These are phyloP conservation scores for Metarhizium robertsii DNA, from an alignment of 2,329 filamentous ascomycete genomes.

Conservation along the genomic window DNA sequence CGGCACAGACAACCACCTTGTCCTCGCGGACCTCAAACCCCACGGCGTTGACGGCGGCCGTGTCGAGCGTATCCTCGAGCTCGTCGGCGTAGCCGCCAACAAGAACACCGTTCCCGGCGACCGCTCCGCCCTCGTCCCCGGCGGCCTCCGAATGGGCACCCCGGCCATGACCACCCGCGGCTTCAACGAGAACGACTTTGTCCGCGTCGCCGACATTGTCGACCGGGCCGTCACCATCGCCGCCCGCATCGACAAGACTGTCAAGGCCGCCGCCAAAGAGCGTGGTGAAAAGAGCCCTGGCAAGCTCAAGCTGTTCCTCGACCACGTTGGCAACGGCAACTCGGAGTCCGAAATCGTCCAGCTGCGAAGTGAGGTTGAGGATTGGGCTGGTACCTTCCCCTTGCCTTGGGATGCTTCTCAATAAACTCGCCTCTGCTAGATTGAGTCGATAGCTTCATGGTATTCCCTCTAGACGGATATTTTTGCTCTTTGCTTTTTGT, in stretches of 20 bases:
- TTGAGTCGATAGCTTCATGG: not conserved
- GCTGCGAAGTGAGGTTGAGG: conserved; percentile 63
- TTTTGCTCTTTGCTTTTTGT: not conserved
- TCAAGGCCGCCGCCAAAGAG: conserved; percentile 58
- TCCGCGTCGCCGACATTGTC: conserved; percentile 74
- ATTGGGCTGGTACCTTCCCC: conserved; percentile 68
- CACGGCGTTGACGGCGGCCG: conserved; percentile 81
- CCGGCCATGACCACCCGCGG: conserved; percentile 97
- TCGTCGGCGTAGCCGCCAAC: conserved; percentile 94
- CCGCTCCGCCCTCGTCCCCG: conserved; percentile 84
- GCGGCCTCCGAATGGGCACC: conserved; percentile 87
- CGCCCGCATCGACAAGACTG: conserved; percentile 63
- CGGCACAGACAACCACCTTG: conserved; percentile 95
- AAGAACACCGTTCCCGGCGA: conserved; percentile 98
- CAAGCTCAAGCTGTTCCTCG: conserved; percentile 57
- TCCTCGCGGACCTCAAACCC: conserved; percentile 84
- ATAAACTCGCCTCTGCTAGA: conserved; percentile 5
- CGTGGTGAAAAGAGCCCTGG: conserved; percentile 56
- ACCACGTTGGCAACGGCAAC: conserved; percentile 59
- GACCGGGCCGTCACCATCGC: conserved; percentile 76
- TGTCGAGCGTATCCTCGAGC: conserved; percentile 81
- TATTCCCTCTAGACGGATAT: not conserved
- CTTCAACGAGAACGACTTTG: conserved; percentile 84
- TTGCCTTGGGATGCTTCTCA: conserved; percentile 52
- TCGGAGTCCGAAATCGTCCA: conserved; percentile 62